Base-by-base conservation (phyloP, 257 asterid genomes). In the Petrea volubilis region DNA sequence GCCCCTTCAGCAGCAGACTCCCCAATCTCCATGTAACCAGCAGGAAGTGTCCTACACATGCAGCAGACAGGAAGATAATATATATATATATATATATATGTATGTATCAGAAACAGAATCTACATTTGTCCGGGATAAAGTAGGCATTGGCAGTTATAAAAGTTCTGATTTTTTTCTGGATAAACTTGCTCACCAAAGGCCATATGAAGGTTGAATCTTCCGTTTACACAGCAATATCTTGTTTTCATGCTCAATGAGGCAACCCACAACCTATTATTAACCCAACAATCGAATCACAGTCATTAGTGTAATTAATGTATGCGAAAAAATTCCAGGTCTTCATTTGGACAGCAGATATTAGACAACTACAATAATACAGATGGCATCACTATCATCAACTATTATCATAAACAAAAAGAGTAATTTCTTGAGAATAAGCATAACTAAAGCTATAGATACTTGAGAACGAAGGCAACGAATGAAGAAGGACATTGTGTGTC, bases 1-100 rank as follows among this genome's bases (percentile, higher is more conserved):
- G 98, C 98, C 28, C 98, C 98, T 72, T 91, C 97, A 14, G 88
- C 77, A 29, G 99, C 89, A 49, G 99, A 89, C 70, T 91, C 99
- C 7, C 97, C 99, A 27, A 94, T 86, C 87, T 94, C 99, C 97
- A 94, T 80, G 84, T 80, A 94, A 72, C 99, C 99, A 72, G 97
- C 99, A 24, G 99, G 99, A 74, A 94, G 97, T 3, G 97, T 91
- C 97, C 99, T 91, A 51, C 27, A 34, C n/a, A 49, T 74, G 58
- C 34, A 62, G 64, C 52, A 52, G 21, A 38, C 15, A 10, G 59
- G 66, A 65, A 17, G 4, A 46, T 58, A 24, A 29, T 53, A 34
- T 13, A n/a, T 10, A 66, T n/a, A 1, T 17, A 8, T 27, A 51
- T 1, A n/a, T n/a, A n/a, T n/a, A n/a, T n/a, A n/a, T n/a, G n/a